These are phyloP conservation scores for Penstemon newberryi DNA, from an alignment of 257 asterid species.

Conservation along the genomic window DNA sequence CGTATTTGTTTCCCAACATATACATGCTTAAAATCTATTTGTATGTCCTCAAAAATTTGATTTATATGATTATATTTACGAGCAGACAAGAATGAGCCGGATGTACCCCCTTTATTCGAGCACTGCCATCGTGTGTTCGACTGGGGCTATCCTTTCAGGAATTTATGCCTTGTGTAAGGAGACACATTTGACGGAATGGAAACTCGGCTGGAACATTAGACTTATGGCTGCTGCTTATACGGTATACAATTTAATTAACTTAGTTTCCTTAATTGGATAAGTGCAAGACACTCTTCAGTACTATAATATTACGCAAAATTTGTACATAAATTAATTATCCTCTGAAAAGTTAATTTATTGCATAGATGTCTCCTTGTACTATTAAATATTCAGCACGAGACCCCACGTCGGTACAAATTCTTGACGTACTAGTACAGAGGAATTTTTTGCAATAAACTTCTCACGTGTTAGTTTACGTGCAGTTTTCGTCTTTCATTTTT, in stretches of 20 bases:
- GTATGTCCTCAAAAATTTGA: background rate
- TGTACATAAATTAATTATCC: too few species aligned
- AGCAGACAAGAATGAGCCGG: constrained; percentile 33
- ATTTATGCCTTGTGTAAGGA: constrained; percentile 29
- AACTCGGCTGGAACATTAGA: constrained; percentile 43
- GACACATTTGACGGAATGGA: constrained; percentile 35
- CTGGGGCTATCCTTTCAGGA: constrained; percentile 33
- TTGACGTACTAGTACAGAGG: too few species aligned
- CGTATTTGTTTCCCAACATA: background rate
- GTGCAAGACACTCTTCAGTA: too few species aligned
- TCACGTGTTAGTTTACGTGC: too few species aligned
- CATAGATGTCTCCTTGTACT: too few species aligned
- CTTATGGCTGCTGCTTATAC: constrained; percentile 34
- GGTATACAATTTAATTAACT: constrained; percentile 10
- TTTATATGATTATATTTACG: background rate
- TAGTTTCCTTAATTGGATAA: background rate
- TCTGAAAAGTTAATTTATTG: too few species aligned
- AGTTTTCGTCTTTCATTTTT: background rate
- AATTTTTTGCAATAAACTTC: too few species aligned
- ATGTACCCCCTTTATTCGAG: constrained; percentile 37
- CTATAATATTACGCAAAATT: too few species aligned
- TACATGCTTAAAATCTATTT: background rate
- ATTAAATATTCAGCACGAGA: too few species aligned
- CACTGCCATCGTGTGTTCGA: constrained; percentile 33
- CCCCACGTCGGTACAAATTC: too few species aligned